Percentiles rank a stretch among this genome's conserved stretches.
Evolutionary conservation across 2,329 filamentous ascomycete species (phyloP).

Genomic region (Botrytis byssoidea): DNA sequence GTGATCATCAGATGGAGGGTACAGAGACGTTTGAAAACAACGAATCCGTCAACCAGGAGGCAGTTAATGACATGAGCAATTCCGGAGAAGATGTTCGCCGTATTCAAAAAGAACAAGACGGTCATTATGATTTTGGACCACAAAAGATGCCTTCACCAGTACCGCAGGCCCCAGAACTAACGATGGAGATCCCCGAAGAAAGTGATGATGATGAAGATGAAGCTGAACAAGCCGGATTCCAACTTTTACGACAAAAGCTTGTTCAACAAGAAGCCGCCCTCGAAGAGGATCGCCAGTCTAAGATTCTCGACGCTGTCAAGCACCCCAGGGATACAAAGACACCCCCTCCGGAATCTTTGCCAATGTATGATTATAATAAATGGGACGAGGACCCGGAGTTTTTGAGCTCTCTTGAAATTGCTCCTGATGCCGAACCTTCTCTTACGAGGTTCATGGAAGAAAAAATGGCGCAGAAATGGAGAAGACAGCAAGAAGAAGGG

Average conservation of each 20-base stretch:
- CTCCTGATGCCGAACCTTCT: slow-evolving; percentile 24
- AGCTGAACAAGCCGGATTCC: slow-evolving; percentile 18
- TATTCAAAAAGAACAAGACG: background rate
- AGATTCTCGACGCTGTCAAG: slow-evolving; percentile 27
- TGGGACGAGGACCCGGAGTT: slow-evolving; percentile 34
- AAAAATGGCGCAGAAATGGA: slow-evolving; percentile 22
- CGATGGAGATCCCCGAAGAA: slow-evolving; percentile 23
- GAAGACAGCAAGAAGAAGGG: slow-evolving; percentile 33
- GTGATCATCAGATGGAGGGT: slow-evolving; percentile 11
- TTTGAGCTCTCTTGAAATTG: slow-evolving; percentile 29
- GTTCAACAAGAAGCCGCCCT: slow-evolving; percentile 21
- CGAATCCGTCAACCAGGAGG: background rate
- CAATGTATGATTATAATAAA: slow-evolving; percentile 28
- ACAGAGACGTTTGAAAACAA: background rate
- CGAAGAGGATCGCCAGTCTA: slow-evolving; percentile 20
- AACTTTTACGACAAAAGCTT: slow-evolving; percentile 12
- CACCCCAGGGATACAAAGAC: slow-evolving; percentile 35
- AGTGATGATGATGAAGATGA: slow-evolving; percentile 30
- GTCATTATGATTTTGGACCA: background rate
- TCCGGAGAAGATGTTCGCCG: background rate
- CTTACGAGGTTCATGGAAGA: slow-evolving; percentile 27
- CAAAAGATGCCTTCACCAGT: slow-evolving; percentile 1
- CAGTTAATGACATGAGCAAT: background rate
- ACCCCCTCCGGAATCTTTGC: slow-evolving; percentile 34
- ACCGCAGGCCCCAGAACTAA: slow-evolving; percentile 15